These are phyloP conservation scores for Moringa oleifera DNA, from an alignment of 345 rosid genomes.

Conservation along the genomic window DNA sequence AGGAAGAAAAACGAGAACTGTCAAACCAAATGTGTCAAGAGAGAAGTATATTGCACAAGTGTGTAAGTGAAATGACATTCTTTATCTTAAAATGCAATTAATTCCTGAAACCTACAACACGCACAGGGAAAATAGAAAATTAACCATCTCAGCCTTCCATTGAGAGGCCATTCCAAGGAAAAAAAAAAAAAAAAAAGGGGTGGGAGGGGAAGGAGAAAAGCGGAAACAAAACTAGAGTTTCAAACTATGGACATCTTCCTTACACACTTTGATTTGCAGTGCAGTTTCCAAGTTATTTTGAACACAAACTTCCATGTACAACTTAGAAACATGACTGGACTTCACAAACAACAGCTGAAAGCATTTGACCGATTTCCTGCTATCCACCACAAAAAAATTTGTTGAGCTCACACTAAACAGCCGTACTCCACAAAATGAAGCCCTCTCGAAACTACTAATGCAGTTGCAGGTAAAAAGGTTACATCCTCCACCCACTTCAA, in stretches of 20 bases:
- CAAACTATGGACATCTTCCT: background rate
- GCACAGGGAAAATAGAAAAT: too few relatives aligned
- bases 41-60: too few relatives aligned
- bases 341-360: background rate
- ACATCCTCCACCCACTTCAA: constrained; percentile 4
- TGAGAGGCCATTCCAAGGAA: too few relatives aligned
- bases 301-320: constrained; percentile 9
- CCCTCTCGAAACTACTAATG: background rate
- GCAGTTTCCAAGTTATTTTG: constrained; percentile 5
- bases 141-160: too few relatives aligned
- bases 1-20: too few relatives aligned
- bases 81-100: too few relatives aligned
- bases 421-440: constrained; percentile 1
- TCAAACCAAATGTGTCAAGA: too few relatives aligned
- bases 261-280: background rate
- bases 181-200: too few relatives aligned
- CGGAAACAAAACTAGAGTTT: too few relatives aligned
- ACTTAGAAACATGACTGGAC: background rate
- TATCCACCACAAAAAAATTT: background rate
- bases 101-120: too few relatives aligned
- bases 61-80: too few relatives aligned
- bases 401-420: background rate
- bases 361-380: background rate
- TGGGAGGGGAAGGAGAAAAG: too few relatives aligned
- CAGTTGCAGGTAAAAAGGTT: background rate